Conservation (phyloP, 2,329 filamentous ascomycete genomes). For the Ophiobolus disseminans region DNA sequence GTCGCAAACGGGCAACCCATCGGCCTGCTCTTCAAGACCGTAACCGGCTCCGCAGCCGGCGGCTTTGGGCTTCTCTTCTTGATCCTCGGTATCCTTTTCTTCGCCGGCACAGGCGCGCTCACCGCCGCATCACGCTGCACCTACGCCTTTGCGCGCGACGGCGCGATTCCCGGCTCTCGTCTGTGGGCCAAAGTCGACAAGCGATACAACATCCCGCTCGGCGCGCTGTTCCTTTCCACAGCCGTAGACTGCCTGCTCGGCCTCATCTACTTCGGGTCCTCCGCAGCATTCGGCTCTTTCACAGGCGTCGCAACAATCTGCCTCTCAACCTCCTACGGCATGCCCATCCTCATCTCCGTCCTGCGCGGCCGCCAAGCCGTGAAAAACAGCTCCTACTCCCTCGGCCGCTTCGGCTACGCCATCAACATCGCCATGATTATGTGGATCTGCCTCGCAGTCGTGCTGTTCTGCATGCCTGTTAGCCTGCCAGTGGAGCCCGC, state of each 20-base stretch:
- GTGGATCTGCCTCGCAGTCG: conserved; percentile 74
- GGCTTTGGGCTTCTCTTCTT: conserved; percentile 79
- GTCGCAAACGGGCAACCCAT: conserved; percentile 79
- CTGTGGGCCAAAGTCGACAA: conserved; percentile 72
- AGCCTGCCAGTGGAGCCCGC: conserved; percentile 50
- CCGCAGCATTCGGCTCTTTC: conserved; percentile 79
- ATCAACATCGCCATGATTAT: conserved; percentile 73
- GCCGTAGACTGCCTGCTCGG: conserved; percentile 74
- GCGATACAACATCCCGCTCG: conserved; percentile 72
- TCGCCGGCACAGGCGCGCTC: conserved; percentile 76
- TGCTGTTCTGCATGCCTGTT: conserved; percentile 77
- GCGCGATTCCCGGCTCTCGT: conserved; percentile 73
- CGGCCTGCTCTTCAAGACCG: conserved; percentile 75
- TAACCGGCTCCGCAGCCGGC: conserved; percentile 73
- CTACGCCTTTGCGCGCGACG: conserved; percentile 78
- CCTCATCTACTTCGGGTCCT: conserved; percentile 79
- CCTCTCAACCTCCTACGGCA: conserved; percentile 75
- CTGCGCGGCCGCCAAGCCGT: conserved; percentile 71
- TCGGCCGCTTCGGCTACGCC: conserved; percentile 71
- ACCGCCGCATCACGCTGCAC: conserved; percentile 78
- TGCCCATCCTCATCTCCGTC: conserved; percentile 76
- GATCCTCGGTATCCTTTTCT: conserved; percentile 77
- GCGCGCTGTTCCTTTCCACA: conserved; percentile 72
- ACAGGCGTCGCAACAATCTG: conserved; percentile 83
- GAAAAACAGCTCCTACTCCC: conserved; percentile 69